Base-by-base conservation (phyloP, 306 rosid species). In the Fagus crenata region DNA sequence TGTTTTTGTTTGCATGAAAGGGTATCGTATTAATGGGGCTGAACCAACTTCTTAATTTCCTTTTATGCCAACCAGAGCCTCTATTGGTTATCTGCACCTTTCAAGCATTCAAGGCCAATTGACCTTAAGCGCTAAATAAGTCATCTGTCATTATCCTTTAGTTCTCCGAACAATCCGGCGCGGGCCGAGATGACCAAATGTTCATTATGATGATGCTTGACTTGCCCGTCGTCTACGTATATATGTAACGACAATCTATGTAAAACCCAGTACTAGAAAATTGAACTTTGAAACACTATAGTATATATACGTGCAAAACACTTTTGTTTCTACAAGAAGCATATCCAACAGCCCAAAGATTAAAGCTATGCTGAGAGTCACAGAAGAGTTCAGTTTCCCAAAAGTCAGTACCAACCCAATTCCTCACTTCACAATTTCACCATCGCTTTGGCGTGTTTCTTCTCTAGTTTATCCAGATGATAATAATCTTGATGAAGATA, bases 391-490 rank as follows among this genome's bases (percentile, higher is more conserved):
- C 33, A 60, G 39, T 60, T 60, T 60, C 67, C 40, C 67, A 32
- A 12, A 60, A 60, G 17, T 32, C 39, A 60, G 39, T 31, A 1
- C 40, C 67, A 32, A 60, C 67, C 13, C 67, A 6, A 9, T 60
- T 32, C 15, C 37, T 60, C 40, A 11, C 39, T 32, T 60, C 14
- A 31, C 14, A 32, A 60, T 60, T 60, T 60, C 67, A 2, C 17
- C 67, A 32, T 60, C 67, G 35, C 14, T 11, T 4, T 32, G 67
- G 40, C 67, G 39, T 3, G 40, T 8, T 60, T 11, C n/a, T 1
- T 60, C 67, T 60, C 67, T 60, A 32, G 67, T 32, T 60, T 60
- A 60, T 60, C 67, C 67, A 60, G 67, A 11, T 60, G 9, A 32
- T 32, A 32, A 60, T 32, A 32, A 60, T 60, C 64, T 28, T 58